Evolutionary conservation across 1,284 basidiomycete genomes (phyloP), one percentile per base, ranked within the genome.

Genomic region (Pascua sp.): DNA sequence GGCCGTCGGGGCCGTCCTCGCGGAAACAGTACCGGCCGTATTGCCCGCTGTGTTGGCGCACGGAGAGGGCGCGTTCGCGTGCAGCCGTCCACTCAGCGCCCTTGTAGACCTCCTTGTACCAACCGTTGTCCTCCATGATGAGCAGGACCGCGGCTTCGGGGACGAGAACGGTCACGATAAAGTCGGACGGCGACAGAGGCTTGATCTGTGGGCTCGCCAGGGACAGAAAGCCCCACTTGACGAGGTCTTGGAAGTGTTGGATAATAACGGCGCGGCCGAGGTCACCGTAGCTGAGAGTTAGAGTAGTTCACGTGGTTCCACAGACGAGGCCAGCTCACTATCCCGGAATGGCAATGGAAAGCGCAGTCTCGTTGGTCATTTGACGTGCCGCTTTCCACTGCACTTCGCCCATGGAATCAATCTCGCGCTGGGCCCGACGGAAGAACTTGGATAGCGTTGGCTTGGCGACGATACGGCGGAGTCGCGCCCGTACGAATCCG

Each of bases 131-230:
- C 8, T 60, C 45, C 69, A 69, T 69, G 60, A 76, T 72, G 42
- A 77, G 63, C 13, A 67, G 50, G 36, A 68, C 63, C 2, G 67
- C 63, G 0, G 68, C 66, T 59, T 77, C 76, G 44, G 74, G 72
- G 0, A 76, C 66, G 15, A 77, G 64, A 11, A 77, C 66, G 51
- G 67, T 59, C 11, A 59, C 41, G 53, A 75, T 63, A 51, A 71
- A 73, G 39, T 76, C 72, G 24, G 62, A 24, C 9, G 57, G 39
- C 1, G 59, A 58, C 8, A 77, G 62, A 0, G 71, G 70, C 15
- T 56, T 49, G 51, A 61, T 61, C 11, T 52, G 47, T 42, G 17
- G 8, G 7, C n/a, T 15, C 11, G 47, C 16, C 16, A 67, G 57
- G 13, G 39, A 24, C 11, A 68, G 52, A n/a, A 59, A 53, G 9